These are phyloP conservation scores for Pleoardoris graminearum DNA, from an alignment of 2,329 filamentous ascomycete genomes.

Conservation along the genomic window DNA sequence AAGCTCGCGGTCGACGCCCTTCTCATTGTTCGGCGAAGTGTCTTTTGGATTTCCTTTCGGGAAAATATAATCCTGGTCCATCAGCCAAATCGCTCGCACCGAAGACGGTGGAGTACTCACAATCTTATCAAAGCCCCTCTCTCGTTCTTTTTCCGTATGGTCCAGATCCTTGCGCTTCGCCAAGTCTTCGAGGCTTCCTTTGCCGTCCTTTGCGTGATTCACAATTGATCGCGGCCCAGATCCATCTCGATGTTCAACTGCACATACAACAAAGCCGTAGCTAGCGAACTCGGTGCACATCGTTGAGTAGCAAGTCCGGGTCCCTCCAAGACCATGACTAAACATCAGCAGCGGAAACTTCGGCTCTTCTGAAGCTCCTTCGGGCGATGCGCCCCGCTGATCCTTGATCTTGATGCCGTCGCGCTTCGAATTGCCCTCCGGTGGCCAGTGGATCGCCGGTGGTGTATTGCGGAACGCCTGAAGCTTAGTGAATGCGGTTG, in stretches of 20 bases:
- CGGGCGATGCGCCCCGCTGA: conserved; percentile 45
- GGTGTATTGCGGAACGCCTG: conserved; percentile 65
- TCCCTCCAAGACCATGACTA: conserved; percentile 68
- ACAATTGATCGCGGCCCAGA: conserved; percentile 64
- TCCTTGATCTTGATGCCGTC: conserved; percentile 49
- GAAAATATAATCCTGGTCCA: conserved; percentile 60
- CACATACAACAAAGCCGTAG: conserved; percentile 67
- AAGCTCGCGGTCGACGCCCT: conserved; percentile 63
- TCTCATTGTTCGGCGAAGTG: conserved; percentile 57
- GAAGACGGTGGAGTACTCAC: conserved; percentile 25
- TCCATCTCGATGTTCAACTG: conserved; percentile 68
- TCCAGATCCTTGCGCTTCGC: conserved; percentile 39
- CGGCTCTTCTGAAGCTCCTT: conserved; percentile 43
- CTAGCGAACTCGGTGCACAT: conserved; percentile 69
- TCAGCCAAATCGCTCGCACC: conserved; percentile 13
- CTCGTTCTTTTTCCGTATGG: conserved; percentile 44
- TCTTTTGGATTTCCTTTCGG: conserved; percentile 57
- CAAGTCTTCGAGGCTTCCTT: conserved; percentile 25
- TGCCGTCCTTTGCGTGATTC: conserved; percentile 54
- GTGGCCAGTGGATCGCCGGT: conserved; percentile 60
- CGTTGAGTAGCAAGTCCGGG: conserved; percentile 63
- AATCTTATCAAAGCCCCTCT: conserved; percentile 53
- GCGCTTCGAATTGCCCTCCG: conserved; percentile 44
- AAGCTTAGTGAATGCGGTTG: conserved; percentile 66
- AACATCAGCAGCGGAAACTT: conserved; percentile 67